A percentile compares a stretch with the other conserved stretches of the same genome.
Evolutionary conservation across 306 rosid genomes (phyloP).

Genomic region (Rosa persica): DNA sequence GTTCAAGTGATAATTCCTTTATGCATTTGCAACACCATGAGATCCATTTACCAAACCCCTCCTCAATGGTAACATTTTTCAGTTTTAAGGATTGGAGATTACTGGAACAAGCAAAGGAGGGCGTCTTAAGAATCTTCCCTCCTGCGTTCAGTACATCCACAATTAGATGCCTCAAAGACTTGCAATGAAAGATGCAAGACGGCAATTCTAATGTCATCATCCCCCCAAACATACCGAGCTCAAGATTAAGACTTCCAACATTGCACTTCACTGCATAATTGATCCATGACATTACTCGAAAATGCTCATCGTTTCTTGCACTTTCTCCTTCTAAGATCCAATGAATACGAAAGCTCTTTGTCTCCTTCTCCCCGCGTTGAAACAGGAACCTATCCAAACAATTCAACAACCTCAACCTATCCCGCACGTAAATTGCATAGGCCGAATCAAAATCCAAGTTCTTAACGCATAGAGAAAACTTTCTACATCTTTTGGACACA

Average conservation of each 20-base stretch:
- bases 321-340: neutral
- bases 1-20: neutral
- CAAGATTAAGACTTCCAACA: neutral
- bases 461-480: neutral
- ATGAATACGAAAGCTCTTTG: neutral
- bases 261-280: neutral
- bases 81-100: neutral
- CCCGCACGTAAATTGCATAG: neutral
- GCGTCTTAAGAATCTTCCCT: neutral
- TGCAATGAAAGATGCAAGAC: neutral
- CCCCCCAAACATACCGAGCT: neutral
- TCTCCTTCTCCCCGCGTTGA: neutral
- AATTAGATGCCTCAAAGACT: neutral
- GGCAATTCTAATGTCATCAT: neutral
- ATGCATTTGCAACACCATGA: neutral
- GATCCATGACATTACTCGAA: conserved; percentile 2
- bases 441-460: neutral
- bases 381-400: neutral
- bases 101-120: neutral
- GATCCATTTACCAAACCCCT: neutral
- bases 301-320: neutral
- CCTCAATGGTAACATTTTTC: neutral
- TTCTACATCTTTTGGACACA: neutral
- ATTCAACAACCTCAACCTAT: neutral
- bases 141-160: neutral